These are phyloP conservation scores for Nepenthes mirabilis DNA, from an alignment of 148 eudicot genomes.

Conservation along the genomic window DNA sequence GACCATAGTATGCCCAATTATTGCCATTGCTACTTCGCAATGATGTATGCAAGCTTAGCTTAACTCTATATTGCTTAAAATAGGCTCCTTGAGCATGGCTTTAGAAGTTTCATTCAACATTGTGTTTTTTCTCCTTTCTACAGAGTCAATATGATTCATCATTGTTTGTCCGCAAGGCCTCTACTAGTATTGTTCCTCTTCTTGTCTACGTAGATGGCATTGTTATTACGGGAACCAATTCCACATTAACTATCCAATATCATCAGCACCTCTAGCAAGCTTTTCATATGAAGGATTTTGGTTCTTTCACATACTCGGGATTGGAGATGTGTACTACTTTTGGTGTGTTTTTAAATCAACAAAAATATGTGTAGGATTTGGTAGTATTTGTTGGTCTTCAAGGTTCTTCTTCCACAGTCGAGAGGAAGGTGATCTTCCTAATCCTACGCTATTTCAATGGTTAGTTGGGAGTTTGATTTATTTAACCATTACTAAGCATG, in stretches of 20 bases:
- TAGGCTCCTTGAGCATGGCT: neutral
- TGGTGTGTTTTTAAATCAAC: neutral
- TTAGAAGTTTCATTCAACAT: neutral
- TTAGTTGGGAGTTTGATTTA: neutral
- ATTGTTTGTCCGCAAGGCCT: neutral
- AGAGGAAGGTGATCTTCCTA: neutral
- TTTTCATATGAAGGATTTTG: conserved; percentile 8
- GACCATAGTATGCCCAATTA: neutral
- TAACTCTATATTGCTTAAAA: neutral
- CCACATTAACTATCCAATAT: neutral
- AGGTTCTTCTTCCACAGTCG: neutral
- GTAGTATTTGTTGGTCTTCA: neutral
- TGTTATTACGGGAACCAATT: neutral
- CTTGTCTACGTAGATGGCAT: conserved; percentile 7
- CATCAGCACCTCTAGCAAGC: conserved; percentile 1
- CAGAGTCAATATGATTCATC: neutral
- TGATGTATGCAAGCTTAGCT: neutral
- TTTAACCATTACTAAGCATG: neutral
- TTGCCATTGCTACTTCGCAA: neutral
- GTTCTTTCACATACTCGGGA: neutral
- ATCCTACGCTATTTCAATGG: neutral
- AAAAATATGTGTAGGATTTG: neutral
- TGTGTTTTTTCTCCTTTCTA: neutral
- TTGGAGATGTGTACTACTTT: neutral
- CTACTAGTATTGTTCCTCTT: neutral